Evolutionary conservation across 2,329 filamentous ascomycete species (phyloP).

Genomic region (Cytospora mali): DNA sequence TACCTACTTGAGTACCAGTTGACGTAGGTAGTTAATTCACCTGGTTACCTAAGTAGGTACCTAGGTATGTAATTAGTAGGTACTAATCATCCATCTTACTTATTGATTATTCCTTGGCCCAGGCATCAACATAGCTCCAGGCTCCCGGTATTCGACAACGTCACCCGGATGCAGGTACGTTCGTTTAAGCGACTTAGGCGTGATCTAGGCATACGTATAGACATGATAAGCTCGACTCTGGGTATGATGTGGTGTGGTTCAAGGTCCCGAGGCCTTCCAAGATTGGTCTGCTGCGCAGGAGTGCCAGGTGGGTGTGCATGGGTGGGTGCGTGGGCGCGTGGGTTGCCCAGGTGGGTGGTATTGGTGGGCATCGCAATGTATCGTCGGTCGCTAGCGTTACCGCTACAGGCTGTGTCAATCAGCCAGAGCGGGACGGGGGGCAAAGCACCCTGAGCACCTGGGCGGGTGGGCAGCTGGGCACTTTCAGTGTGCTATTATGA

Average conservation of each 20-base stretch:
- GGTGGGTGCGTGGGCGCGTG: no score
- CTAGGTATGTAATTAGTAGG: no score
- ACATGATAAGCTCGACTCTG: neutral
- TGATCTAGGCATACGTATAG: neutral
- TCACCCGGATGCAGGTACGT: neutral
- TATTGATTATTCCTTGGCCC: neutral
- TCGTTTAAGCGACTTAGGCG: neutral
- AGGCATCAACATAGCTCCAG: neutral
- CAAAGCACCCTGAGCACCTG: neutral
- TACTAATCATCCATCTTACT: neutral
- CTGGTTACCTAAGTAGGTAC: no score
- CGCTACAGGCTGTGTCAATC: neutral
- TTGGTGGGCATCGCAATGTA: neutral
- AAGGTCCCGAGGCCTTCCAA: neutral
- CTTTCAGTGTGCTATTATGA: neutral
- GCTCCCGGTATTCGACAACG: neutral
- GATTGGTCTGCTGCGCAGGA: neutral
- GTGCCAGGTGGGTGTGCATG: neutral
- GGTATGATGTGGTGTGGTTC: neutral
- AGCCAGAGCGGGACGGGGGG: neutral
- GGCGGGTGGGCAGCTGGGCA: neutral
- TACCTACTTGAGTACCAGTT: no score
- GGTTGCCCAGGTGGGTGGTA: neutral
- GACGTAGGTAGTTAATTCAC: no score
- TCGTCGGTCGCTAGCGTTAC: neutral